Percentiles rank a stretch among this genome's conserved stretches.
Conservation (phyloP, 805 yeast species). For the Candida ulmi region DNA sequence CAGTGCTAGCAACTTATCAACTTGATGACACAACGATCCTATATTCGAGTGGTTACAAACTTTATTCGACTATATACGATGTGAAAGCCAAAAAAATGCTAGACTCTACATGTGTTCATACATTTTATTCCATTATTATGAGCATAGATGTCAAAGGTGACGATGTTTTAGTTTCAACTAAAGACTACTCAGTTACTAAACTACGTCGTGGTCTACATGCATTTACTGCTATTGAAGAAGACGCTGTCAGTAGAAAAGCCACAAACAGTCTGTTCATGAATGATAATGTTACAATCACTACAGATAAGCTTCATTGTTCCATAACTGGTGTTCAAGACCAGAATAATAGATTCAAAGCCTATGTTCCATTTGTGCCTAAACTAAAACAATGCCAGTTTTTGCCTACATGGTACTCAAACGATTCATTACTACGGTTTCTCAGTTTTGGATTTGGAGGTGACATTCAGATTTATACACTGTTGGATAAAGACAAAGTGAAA, state of each 20-base stretch:
- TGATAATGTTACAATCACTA: slow-evolving; percentile 11
- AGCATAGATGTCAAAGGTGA: slow-evolving; percentile 19
- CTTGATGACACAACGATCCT: slow-evolving; percentile 10
- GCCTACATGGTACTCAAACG: slow-evolving; percentile 27
- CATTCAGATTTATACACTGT: slow-evolving; percentile 22
- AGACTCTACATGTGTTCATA: slow-evolving; percentile 7
- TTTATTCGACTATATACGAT: slow-evolving; percentile 12
- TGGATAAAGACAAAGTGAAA: slow-evolving; percentile 7
- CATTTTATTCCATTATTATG: slow-evolving; percentile 11
- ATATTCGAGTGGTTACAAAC: slow-evolving; percentile 13
- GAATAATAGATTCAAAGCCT: slow-evolving; percentile 10
- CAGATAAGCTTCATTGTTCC: slow-evolving; percentile 19
- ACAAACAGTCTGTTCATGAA: slow-evolving; percentile 11
- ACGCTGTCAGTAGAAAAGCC: slow-evolving; percentile 16
- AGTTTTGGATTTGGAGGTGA: slow-evolving; percentile 34
- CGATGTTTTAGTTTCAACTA: slow-evolving; percentile 23
- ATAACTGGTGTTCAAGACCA: slow-evolving; percentile 9
- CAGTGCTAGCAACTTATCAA: slow-evolving; percentile 18
- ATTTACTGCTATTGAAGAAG: slow-evolving; percentile 12
- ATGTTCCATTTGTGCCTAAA: slow-evolving; percentile 29
- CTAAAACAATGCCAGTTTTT: slow-evolving; percentile 22
- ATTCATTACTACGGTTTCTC: slow-evolving; percentile 14
- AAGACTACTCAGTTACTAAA: slow-evolving; percentile 21
- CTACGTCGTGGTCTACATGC: slow-evolving; percentile 13
- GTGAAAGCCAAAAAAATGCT: slow-evolving; percentile 9